Conservation (phyloP, 2,329 filamentous ascomycete genomes). For the Aspergillus sp. region DNA sequence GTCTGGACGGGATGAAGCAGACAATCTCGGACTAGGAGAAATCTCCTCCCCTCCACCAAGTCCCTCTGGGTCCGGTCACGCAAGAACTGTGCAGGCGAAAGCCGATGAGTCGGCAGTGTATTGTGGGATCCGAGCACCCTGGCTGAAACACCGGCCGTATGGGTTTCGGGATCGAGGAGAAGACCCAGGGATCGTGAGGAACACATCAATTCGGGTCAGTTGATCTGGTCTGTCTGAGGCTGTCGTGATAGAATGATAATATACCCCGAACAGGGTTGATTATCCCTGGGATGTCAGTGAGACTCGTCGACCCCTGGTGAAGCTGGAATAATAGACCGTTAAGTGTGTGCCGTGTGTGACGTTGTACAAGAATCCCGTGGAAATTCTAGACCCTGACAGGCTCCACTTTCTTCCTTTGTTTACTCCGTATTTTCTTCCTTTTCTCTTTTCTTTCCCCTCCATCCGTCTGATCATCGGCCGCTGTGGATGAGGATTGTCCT, state of each 20-base stretch:
- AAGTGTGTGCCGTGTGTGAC: neutral
- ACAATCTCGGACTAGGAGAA: neutral
- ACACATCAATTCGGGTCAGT: neutral
- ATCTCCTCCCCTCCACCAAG: neutral
- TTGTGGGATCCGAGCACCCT: neutral
- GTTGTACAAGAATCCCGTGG: neutral
- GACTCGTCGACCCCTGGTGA: too few relatives aligned
- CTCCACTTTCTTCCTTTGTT: neutral
- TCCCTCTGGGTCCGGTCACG: neutral
- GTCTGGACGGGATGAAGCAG: neutral
- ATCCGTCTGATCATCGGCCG: slow-evolving; percentile 1
- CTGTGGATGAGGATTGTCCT: slow-evolving; percentile 1
- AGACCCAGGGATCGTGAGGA: neutral
- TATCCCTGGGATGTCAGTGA: too few relatives aligned
- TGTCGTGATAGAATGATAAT: neutral
- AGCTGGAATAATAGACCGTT: too few relatives aligned
- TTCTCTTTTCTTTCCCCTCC: neutral
- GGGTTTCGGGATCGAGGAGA: neutral
- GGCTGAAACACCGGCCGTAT: slow-evolving; percentile 8
- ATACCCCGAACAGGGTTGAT: neutral
- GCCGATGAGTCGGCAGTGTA: neutral
- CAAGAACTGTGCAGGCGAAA: neutral
- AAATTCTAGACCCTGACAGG: neutral
- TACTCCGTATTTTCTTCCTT: neutral
- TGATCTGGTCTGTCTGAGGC: neutral